Evolutionary conservation across 331 rosid species (phyloP).

Genomic region (Malus hybrid): DNA sequence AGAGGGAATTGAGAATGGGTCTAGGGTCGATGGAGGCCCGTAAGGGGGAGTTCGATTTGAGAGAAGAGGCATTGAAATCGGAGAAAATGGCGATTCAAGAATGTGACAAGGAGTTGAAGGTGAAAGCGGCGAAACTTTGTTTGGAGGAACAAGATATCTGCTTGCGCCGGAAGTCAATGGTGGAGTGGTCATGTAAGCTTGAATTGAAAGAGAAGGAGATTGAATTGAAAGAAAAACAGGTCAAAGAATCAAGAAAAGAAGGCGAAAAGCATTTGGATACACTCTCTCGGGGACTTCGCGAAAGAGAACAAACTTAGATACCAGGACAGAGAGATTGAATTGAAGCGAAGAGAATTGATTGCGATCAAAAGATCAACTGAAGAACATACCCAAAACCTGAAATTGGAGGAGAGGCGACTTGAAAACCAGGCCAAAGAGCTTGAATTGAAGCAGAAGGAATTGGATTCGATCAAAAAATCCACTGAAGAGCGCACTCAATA

Average conservation of each 20-base stretch:
- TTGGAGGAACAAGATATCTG: background rate
- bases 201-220: background rate
- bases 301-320: background rate
- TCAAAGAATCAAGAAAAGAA: background rate
- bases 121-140: background rate
- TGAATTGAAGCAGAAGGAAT: background rate
- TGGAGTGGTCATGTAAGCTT: background rate
- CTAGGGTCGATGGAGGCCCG: slow-evolving; percentile 7
- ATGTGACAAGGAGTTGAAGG: background rate
- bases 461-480: background rate
- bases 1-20: background rate
- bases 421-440: background rate
- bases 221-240: background rate
- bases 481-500: background rate
- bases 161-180: background rate
- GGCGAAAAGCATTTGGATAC: background rate
- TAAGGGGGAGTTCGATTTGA: background rate
- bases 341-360: slow-evolving; percentile 4
- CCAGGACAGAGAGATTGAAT: background rate
- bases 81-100: background rate
- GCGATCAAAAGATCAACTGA: slow-evolving; percentile 11
- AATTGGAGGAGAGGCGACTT: background rate
- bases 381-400: background rate
- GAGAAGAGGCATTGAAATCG: background rate
- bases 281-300: background rate